Base-by-base conservation (phyloP, 2,329 filamentous ascomycete species). In the Trichoderma polysporum region DNA sequence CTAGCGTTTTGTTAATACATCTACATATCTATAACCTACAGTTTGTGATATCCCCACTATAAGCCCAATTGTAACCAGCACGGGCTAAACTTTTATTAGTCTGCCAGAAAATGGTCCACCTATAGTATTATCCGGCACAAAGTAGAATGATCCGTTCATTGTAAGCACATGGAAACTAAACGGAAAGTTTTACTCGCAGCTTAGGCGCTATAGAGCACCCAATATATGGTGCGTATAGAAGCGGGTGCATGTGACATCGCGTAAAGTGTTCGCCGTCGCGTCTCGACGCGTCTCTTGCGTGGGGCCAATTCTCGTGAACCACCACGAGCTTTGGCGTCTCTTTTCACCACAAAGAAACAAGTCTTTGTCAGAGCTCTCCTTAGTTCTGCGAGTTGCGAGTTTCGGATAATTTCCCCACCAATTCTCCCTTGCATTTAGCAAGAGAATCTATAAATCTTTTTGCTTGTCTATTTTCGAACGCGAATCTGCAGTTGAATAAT, bases 251-350 rank as follows among this genome's bases (percentile, higher is more conserved):
- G 70, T 70, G 70, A 71, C 59, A 58, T 47, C 69, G 70, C 69
- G 69, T 60, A 61, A 68, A 64, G 61, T 60, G 59, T 54, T 45
- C 47, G 31, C 37, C 12, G 61, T 68, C 70, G 71, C 71, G 71
- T 69, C 65, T 35, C 50, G 45, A 66, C 70, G 70, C 71, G 71
- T 71, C 65, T 60, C 13, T 4, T 27, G 65, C 62, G 70, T 72
- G 69, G 70, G 70, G 70, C 54, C 15, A 5, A 54, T 29, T 19
- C 8, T 49, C 53, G 39, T 35, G n/a, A 33, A 33, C 53, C 4
- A 35, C 31, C 62, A 12, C 12, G 12, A 39, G 5, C 37, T 19
- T 19, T 58, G 10, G 29, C 27, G 37, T 49, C 27, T 49, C 4
- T 62, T 39, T 31, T 39, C 5, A 13, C 7, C 22, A 9, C 22